A percentile compares a stretch with the other conserved stretches of the same genome.
phyloP scores from a whole-genome alignment of 306 rosid genomes.

The Benincasa hispida region DNA sequence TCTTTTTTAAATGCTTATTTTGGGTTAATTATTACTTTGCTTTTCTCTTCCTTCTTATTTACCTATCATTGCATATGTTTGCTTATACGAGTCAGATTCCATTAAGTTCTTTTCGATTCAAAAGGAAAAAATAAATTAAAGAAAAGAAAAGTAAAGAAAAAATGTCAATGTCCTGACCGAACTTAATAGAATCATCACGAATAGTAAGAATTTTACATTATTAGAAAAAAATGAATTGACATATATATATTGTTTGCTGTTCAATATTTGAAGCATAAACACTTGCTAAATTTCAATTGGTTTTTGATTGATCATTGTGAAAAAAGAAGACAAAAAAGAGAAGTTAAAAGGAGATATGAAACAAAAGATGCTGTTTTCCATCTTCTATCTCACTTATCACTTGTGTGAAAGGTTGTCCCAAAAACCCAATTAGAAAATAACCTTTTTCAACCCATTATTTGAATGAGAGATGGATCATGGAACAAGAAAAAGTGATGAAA shows the following conservation, averaged over 20 bases:
- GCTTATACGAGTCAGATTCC: conserved; percentile 4
- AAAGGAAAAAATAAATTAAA: background rate
- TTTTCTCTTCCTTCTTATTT: background rate
- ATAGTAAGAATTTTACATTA: background rate
- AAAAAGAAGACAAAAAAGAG: background rate
- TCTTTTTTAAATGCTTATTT: background rate
- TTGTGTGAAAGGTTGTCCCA: background rate
- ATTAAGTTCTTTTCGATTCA: background rate
- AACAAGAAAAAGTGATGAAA: background rate
- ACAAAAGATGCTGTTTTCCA: background rate
- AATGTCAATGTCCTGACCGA: conserved; percentile 7
- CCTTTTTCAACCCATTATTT: background rate
- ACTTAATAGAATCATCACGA: background rate
- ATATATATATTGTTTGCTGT: background rate
- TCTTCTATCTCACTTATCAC: conserved; percentile 3
- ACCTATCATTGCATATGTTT: background rate
- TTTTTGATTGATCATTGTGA: background rate
- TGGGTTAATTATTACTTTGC: background rate
- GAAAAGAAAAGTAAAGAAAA: too few relatives aligned
- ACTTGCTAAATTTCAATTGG: background rate
- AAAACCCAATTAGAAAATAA: background rate
- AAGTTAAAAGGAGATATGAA: background rate
- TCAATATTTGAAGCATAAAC: background rate
- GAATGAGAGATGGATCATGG: background rate
- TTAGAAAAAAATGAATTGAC: background rate